phyloP scores from a whole-genome alignment of 108 stramenopile genomes.

The Nitzschia sp. region DNA sequence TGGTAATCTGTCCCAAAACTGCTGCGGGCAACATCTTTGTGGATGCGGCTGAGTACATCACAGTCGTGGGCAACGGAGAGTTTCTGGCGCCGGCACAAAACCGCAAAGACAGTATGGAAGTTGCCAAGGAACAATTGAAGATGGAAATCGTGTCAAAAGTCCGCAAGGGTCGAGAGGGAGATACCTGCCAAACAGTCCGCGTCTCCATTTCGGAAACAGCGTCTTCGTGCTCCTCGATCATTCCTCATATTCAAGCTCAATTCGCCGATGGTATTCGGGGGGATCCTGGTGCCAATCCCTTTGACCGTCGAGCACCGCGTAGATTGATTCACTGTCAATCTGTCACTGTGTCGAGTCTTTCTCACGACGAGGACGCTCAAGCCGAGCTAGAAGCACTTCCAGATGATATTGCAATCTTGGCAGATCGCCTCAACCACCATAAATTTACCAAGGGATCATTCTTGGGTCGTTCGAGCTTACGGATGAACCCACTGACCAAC shows the following conservation, averaged over 20 bases:
- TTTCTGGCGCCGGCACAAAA: conserved; percentile 43
- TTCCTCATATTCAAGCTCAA: conserved; percentile 57
- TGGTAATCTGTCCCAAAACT: conserved; percentile 69
- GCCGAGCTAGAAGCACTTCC: conserved; percentile 44
- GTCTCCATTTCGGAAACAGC: conserved; percentile 51
- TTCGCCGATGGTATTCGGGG: conserved; percentile 76
- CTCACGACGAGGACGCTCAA: conserved; percentile 46
- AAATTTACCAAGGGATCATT: conserved; percentile 63
- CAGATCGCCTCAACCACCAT: conserved; percentile 59
- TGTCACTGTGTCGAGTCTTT: conserved; percentile 64
- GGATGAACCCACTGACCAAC: conserved; percentile 55
- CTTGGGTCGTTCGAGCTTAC: conserved; percentile 58
- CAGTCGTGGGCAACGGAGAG: conserved; percentile 78
- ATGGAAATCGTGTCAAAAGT: conserved; percentile 61
- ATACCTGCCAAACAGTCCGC: conserved; percentile 60
- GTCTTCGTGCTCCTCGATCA: conserved; percentile 60
- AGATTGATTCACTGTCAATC: conserved; percentile 76
- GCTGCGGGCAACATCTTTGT: conserved; percentile 47
- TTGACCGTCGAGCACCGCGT: conserved; percentile 69
- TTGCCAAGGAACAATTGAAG: conserved; percentile 25
- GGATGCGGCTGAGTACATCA: conserved; percentile 59
- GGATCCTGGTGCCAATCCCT: conserved; percentile 70
- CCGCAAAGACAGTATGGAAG: conserved; percentile 12
- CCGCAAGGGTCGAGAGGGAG: conserved; percentile 58
- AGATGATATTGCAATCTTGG: conserved; percentile 69